Evolutionary conservation across 768 basidiomycete species (phyloP), one percentile per base, ranked within the genome.

Genomic region (Rhodotorula toruloides): DNA sequence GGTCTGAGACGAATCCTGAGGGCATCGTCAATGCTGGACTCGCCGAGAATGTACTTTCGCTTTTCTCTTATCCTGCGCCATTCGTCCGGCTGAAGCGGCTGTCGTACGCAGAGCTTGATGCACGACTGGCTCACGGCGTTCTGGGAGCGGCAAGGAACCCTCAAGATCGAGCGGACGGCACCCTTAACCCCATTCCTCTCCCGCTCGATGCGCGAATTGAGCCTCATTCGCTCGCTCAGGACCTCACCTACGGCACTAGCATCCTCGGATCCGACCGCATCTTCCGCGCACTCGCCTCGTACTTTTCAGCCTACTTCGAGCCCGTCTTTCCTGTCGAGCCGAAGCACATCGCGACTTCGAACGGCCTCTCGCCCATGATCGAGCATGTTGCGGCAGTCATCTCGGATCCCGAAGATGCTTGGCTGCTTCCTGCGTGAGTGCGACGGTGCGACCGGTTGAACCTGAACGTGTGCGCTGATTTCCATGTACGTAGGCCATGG

Each of bases 1-100:
- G 46, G 17, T 16, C 39, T 0, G 40, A 55, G 2, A 27, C 27
- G 5, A 68, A 68, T 19, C 54, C 61, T 4, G 32, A 63, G 31
- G 67, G 67, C 39, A 48, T 68, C 29, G 39, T 68, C 36, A 68
- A 68, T 37, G 67, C 67, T 13, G 68, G 68, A 4, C 43, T 69
- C 10, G 68, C 68, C 0, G 68, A 69, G 43, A 69, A 69, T 42
- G 60, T 60, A 19, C 16, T 53, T 12, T 19, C n/a, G 22, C n/a
- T 16, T 12, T 29, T 4, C 32, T 36, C 21, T 25, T 0, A 19
- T 16, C 54, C 29, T 19, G 4, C 22, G 22, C 22, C 11, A 12
- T 29, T 44, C 49, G 14, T 25, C n/a, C 34, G 34, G 29, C 37
- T 9, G 22, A 8, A 0, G 32, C 4, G 19, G 25, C n/a, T 22